Evolutionary conservation across 2,329 filamentous ascomycete genomes (phyloP).

Genomic region (Colletotrichum musae): DNA sequence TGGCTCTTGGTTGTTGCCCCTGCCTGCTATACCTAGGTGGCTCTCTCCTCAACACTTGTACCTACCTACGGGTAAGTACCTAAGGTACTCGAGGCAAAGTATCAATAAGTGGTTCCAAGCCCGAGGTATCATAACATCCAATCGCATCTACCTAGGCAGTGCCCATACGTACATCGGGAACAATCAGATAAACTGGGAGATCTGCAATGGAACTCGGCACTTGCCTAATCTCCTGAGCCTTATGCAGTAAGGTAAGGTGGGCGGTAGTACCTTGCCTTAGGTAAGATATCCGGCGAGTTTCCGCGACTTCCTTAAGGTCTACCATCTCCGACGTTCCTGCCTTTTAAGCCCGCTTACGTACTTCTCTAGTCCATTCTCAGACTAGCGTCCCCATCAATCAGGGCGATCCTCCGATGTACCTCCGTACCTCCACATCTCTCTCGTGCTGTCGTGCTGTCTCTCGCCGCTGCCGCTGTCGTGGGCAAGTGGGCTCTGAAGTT

Average conservation of each 20-base stretch:
- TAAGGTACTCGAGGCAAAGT: neutral
- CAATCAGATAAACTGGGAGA: slow-evolving; percentile 33
- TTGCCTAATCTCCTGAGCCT: slow-evolving; percentile 32
- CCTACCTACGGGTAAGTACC: neutral
- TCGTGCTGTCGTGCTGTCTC: neutral
- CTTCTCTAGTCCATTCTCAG: neutral
- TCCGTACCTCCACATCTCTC: slow-evolving; percentile 28
- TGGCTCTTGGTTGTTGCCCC: too few relatives aligned
- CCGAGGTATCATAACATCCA: too few relatives aligned
- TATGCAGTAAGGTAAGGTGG: slow-evolving; percentile 4
- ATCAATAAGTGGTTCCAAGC: too few relatives aligned
- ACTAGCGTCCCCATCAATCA: neutral
- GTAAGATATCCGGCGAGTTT: too few relatives aligned
- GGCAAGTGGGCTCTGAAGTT: too few relatives aligned
- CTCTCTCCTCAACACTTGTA: neutral
- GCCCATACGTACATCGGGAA: too few relatives aligned
- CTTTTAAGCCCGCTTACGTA: slow-evolving; percentile 14
- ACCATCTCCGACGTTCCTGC: too few relatives aligned
- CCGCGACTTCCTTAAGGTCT: too few relatives aligned
- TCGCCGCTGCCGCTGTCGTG: slow-evolving; percentile 2
- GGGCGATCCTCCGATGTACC: slow-evolving; percentile 35
- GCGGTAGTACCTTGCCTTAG: too few relatives aligned
- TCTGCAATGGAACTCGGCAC: slow-evolving; percentile 37
- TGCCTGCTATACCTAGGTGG: too few relatives aligned
- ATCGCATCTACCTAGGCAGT: too few relatives aligned